Evolutionary conservation across 192 early-diverging fungal species (phyloP).

Genomic region (Coemansia interrupta): DNA sequence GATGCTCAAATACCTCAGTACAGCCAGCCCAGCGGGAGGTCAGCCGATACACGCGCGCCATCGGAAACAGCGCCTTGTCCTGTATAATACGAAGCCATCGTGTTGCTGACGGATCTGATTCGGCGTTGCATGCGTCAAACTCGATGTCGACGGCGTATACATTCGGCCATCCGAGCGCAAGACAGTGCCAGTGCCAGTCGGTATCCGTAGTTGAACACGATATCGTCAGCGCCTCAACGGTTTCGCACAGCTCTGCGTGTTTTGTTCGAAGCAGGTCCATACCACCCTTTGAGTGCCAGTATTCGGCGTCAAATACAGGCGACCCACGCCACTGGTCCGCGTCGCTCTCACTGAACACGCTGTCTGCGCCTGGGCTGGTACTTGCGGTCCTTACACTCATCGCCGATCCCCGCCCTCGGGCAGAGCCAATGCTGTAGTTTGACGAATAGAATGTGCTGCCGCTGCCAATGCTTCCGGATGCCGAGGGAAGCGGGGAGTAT

Average conservation of each 20-base stretch:
- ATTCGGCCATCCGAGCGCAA: constrained; percentile 42
- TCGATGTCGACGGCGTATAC: constrained; percentile 33
- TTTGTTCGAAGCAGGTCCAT: constrained; percentile 37
- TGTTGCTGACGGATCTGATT: constrained; percentile 22
- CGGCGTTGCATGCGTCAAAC: constrained; percentile 25
- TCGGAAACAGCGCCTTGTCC: constrained; percentile 30
- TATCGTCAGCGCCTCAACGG: constrained; percentile 30
- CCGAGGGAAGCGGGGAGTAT: not conserved
- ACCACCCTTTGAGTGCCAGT: constrained; percentile 40
- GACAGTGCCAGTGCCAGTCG: constrained; percentile 28
- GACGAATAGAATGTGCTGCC: not conserved
- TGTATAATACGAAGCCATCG: constrained; percentile 40
- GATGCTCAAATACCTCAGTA: constrained; percentile 49
- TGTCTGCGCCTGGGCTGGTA: not conserved
- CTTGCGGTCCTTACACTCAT: not conserved
- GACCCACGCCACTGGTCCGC: constrained; percentile 31
- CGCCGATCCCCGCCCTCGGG: constrained; percentile 1
- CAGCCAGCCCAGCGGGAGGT: constrained; percentile 46
- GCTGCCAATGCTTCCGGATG: not conserved
- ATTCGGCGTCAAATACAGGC: constrained; percentile 39
- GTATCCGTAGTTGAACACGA: constrained; percentile 8
- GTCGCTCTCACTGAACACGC: not conserved
- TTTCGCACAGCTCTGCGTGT: constrained; percentile 15
- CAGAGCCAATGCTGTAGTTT: not conserved
- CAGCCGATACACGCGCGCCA: constrained; percentile 30